phyloP scores from a whole-genome alignment of 306 rosid species.

The Cicer judaicum region DNA sequence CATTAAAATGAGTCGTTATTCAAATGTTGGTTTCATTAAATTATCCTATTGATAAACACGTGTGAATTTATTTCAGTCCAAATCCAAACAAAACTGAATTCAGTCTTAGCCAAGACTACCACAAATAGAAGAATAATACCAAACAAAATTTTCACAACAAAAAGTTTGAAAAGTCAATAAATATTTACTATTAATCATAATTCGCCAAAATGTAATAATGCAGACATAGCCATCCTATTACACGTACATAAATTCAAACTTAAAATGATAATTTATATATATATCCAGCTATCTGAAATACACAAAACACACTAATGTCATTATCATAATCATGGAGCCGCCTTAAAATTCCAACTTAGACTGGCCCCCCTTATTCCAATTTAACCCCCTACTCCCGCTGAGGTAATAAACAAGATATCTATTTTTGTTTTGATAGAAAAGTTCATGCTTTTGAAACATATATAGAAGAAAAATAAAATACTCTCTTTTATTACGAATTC shows the following conservation, averaged over 20 bases:
- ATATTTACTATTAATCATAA: neutral
- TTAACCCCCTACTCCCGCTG: slow-evolving; percentile 20
- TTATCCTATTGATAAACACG: slow-evolving; percentile 17
- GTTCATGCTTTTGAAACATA: no score
- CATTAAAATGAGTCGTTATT: no score
- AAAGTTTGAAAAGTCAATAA: neutral
- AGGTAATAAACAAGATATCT: neutral
- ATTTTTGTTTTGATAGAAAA: no score
- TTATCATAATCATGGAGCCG: slow-evolving; percentile 56
- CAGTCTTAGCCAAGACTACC: slow-evolving; percentile 42
- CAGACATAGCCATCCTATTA: neutral
- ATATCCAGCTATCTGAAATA: slow-evolving; percentile 12
- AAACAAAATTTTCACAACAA: slow-evolving; percentile 35
- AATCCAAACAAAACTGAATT: slow-evolving; percentile 32
- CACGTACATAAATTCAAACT: slow-evolving; percentile 16
- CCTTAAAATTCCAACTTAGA: slow-evolving; percentile 49
- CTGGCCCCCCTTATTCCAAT: slow-evolving; percentile 32
- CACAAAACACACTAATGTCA: slow-evolving; percentile 26
- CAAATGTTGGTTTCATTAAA: no score
- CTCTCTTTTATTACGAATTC: no score
- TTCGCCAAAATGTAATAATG: neutral
- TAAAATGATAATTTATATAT: neutral
- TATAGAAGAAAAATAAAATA: no score
- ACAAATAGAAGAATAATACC: neutral
- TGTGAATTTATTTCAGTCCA: slow-evolving; percentile 14